Conservation (phyloP, 2,329 filamentous ascomycete species). For the Rhytidhysteron rufulum region DNA sequence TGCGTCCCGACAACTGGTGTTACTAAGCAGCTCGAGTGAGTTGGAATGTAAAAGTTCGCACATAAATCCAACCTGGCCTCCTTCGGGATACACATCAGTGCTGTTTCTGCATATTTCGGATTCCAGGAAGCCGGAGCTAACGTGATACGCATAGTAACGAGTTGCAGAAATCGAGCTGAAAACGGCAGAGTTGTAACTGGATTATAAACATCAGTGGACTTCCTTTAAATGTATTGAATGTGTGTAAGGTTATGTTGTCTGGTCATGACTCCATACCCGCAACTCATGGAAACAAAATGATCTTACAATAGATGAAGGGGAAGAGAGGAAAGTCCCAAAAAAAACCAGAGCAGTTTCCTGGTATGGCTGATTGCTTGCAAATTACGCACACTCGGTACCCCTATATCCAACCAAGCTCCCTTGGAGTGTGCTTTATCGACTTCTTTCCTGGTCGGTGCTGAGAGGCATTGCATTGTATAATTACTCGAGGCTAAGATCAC, state of each 20-base stretch:
- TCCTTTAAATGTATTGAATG: too few species aligned
- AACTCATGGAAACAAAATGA: too few species aligned
- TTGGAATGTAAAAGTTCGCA: background rate
- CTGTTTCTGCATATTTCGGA: constrained; percentile 5
- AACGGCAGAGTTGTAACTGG: constrained; percentile 24
- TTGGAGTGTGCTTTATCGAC: constrained; percentile 45
- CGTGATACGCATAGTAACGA: constrained; percentile 11
- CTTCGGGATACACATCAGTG: background rate
- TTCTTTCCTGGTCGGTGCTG: constrained; percentile 48
- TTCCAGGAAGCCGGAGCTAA: constrained; percentile 10
- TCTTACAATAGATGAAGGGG: constrained; percentile 29
- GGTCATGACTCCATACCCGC: too few species aligned
- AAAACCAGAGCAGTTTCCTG: constrained; percentile 18
- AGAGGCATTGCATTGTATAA: constrained; percentile 51
- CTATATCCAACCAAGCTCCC: constrained; percentile 37
- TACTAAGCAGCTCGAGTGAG: constrained; percentile 8
- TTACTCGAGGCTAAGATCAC: constrained; percentile 46
- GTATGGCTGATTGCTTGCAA: constrained; percentile 17
- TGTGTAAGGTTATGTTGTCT: too few species aligned
- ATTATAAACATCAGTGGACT: too few species aligned
- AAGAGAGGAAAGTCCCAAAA: constrained; percentile 21
- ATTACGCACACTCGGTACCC: constrained; percentile 42
- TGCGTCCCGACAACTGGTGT: constrained; percentile 12
- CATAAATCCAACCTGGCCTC: background rate
- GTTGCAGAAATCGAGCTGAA: constrained; percentile 14